A percentile compares a stretch with the other conserved stretches of the same genome.
Conservation (phyloP, 805 yeast genomes). For the Candida coleopterorum region DNA sequence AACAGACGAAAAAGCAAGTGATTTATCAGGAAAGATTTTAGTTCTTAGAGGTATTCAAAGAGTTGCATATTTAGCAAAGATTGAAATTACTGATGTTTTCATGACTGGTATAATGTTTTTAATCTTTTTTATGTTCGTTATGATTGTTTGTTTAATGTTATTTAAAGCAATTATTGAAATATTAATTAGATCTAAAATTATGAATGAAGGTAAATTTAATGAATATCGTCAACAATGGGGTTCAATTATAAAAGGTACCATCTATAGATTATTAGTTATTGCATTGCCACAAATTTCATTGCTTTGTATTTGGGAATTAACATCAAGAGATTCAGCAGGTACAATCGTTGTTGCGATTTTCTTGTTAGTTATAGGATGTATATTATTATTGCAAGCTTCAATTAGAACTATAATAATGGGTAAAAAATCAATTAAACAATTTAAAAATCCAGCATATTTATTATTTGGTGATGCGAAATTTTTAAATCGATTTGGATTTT, state of each 20-base stretch:
- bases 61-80: constrained; percentile 77
- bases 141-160: constrained; percentile 49
- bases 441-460: constrained; percentile 88
- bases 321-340: constrained; percentile 79
- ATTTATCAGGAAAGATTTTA: constrained; percentile 62
- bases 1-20: constrained; percentile 61
- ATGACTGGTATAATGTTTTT: constrained; percentile 84
- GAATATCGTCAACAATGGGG: constrained; percentile 83
- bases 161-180: constrained; percentile 71
- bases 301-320: constrained; percentile 85
- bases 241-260: constrained; percentile 78
- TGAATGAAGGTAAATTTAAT: constrained; percentile 61
- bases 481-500: constrained; percentile 84
- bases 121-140: constrained; percentile 65
- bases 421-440: constrained; percentile 59
- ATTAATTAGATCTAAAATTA: constrained; percentile 49
- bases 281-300: constrained; percentile 86
- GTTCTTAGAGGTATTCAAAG: constrained; percentile 89
- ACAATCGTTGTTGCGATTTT: constrained; percentile 74
- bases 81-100: constrained; percentile 82
- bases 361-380: constrained; percentile 52
- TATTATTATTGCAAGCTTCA: constrained; percentile 68
- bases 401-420: constrained; percentile 72
- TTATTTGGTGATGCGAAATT: constrained; percentile 79
- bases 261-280: constrained; percentile 76